phyloP scores from a whole-genome alignment of 768 basidiomycete species.

The Suillus variegatus region DNA sequence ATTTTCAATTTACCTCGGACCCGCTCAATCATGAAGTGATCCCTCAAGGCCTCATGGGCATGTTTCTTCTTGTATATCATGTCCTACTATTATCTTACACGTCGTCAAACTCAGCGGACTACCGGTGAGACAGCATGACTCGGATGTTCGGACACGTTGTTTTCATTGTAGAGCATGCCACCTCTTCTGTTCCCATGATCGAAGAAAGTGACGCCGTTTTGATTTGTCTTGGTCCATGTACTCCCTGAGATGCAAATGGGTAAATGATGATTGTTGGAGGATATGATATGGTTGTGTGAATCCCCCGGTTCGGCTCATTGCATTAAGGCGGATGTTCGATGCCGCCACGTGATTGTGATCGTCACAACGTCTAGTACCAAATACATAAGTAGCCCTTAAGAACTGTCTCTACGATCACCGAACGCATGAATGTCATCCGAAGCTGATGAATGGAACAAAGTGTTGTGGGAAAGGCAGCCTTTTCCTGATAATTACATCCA shows the following conservation, averaged over 20 bases:
- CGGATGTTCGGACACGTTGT: constrained; percentile 32
- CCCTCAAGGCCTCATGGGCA: constrained; percentile 22
- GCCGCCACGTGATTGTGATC: constrained; percentile 17
- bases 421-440: constrained; percentile 27
- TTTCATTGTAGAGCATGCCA: constrained; percentile 29
- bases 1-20: constrained; percentile 33
- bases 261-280: constrained; percentile 11
- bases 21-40: constrained; percentile 26
- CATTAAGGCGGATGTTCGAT: not conserved
- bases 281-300: constrained; percentile 5
- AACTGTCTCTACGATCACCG: not conserved
- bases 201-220: constrained; percentile 20
- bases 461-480: constrained; percentile 76
- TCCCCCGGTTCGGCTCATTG: constrained; percentile 7
- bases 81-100: constrained; percentile 31
- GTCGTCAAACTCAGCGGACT: constrained; percentile 18
- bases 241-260: constrained; percentile 10
- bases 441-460: constrained; percentile 58
- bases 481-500: constrained; percentile 90
- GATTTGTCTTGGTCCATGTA: constrained; percentile 11
- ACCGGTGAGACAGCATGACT: constrained; percentile 24
- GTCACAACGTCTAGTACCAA: constrained; percentile 2
- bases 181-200: constrained; percentile 27
- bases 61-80: constrained; percentile 25
- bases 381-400: constrained; percentile 3